Evolutionary conservation across 1,284 basidiomycete species (phyloP).

Genomic region (Austroboletus sp.): DNA sequence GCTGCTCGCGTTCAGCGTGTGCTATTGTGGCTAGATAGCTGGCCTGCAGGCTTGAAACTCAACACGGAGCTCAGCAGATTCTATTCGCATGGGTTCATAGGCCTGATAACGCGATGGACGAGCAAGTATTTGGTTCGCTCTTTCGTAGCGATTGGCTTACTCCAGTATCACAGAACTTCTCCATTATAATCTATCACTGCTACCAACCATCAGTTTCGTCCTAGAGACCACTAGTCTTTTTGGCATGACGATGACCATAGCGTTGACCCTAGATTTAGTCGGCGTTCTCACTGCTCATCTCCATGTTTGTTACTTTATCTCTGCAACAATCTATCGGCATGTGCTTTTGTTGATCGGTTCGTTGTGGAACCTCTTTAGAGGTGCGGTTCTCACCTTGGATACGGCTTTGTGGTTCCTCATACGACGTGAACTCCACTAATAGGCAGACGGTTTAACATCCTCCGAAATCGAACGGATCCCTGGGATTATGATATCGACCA

Average conservation of each 20-base stretch:
- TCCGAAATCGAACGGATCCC: constrained; percentile 78
- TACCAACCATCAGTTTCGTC: constrained; percentile 29
- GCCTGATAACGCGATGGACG: constrained; percentile 60
- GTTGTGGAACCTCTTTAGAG: constrained; percentile 92
- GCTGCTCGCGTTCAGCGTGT: constrained; percentile 48
- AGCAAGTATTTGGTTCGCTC: constrained; percentile 39
- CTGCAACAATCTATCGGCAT: constrained; percentile 58
- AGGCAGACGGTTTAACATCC: constrained; percentile 83
- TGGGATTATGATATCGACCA: constrained; percentile 93
- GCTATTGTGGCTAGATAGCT: constrained; percentile 83
- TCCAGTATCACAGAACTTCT: constrained; percentile 18
- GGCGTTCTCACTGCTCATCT: constrained; percentile 69
- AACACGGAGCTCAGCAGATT: constrained; percentile 88
- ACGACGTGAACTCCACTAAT: neutral
- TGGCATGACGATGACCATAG: constrained; percentile 67
- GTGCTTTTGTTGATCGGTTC: constrained; percentile 59
- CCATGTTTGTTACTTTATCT: constrained; percentile 62
- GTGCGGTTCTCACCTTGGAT: constrained; percentile 37
- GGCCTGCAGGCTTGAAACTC: constrained; percentile 94
- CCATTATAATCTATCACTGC: constrained; percentile 16
- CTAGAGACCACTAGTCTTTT: constrained; percentile 53
- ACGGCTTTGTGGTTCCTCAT: neutral
- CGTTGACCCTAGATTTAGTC: constrained; percentile 62
- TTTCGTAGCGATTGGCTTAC: constrained; percentile 7
- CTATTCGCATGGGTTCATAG: constrained; percentile 66